Evolutionary conservation across 75 land plant genomes (phyloP).

Genomic region (Cryptomeria japonica): DNA sequence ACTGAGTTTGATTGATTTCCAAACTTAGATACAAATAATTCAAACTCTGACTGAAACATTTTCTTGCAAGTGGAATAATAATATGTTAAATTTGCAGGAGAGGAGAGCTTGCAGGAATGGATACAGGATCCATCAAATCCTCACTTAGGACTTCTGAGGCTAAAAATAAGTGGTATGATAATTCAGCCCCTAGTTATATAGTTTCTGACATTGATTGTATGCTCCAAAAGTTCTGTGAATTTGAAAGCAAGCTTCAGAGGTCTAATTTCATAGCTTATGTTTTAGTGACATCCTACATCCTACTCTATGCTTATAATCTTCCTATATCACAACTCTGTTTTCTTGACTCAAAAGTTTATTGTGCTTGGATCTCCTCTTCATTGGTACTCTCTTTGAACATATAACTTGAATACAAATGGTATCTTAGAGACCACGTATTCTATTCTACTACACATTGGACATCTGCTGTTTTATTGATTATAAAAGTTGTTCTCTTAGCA

Average conservation of each 20-base stretch:
- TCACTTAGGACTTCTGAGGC: background rate
- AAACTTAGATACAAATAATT: background rate
- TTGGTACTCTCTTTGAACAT: background rate
- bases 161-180: background rate
- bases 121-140: slow-evolving; percentile 4
- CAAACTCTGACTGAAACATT: background rate
- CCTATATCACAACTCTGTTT: background rate
- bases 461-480: background rate
- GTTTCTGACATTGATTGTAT: background rate
- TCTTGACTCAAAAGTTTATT: background rate
- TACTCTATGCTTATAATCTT: background rate
- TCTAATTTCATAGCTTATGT: background rate
- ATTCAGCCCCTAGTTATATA: background rate
- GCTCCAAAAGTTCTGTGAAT: background rate
- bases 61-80: background rate
- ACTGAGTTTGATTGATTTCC: background rate
- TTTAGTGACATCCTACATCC: background rate
- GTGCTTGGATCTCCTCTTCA: background rate
- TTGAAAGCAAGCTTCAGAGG: background rate
- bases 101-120: slow-evolving; percentile 5
- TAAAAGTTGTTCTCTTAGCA: background rate
- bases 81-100: background rate
- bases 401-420: background rate
- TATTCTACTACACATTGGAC: background rate
- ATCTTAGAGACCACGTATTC: background rate